A percentile compares a stretch with the other conserved stretches of the same genome.
Conservation (phyloP, 2,329 filamentous ascomycete genomes). For the Malbranchea zuffiana region DNA sequence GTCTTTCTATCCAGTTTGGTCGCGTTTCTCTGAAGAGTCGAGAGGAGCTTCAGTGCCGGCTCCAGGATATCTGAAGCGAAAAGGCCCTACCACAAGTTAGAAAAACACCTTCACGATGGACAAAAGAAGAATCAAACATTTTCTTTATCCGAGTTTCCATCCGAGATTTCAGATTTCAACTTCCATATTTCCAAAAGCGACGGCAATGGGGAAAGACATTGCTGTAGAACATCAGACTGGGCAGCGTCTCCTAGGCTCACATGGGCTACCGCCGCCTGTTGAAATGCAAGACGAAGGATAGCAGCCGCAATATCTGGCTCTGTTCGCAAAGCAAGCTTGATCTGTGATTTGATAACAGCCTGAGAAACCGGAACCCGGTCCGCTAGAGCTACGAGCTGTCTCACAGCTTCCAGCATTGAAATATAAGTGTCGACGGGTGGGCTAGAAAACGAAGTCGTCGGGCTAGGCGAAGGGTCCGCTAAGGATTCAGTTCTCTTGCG, state of each 20-base stretch:
- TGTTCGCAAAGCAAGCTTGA: constrained; percentile 31
- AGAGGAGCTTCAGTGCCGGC: constrained; percentile 8
- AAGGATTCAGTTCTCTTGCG: constrained; percentile 26
- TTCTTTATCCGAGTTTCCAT: constrained; percentile 25
- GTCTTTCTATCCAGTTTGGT: neutral
- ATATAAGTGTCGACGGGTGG: constrained; percentile 4
- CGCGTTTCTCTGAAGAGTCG: neutral
- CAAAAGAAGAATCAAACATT: constrained; percentile 21
- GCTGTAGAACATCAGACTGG: constrained; percentile 4
- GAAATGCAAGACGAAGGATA: constrained; percentile 18
- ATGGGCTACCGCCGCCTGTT: neutral
- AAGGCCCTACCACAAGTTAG: constrained; percentile 8
- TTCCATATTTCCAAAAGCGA: constrained; percentile 30
- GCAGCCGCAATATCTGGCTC: constrained; percentile 26
- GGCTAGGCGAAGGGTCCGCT: neutral
- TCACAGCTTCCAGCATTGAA: constrained; percentile 7
- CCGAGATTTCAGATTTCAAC: constrained; percentile 25
- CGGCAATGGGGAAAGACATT: constrained; percentile 26
- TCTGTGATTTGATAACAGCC: constrained; percentile 24
- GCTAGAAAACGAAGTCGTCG: neutral
- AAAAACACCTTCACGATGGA: neutral
- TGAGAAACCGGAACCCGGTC: constrained; percentile 14
- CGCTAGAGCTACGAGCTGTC: constrained; percentile 7
- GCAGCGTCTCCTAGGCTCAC: neutral
- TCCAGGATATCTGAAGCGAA: constrained; percentile 4